Evolutionary conservation across 768 basidiomycete species (phyloP), one percentile per base, ranked within the genome.

Genomic region (Asterophora lycoperdoides): DNA sequence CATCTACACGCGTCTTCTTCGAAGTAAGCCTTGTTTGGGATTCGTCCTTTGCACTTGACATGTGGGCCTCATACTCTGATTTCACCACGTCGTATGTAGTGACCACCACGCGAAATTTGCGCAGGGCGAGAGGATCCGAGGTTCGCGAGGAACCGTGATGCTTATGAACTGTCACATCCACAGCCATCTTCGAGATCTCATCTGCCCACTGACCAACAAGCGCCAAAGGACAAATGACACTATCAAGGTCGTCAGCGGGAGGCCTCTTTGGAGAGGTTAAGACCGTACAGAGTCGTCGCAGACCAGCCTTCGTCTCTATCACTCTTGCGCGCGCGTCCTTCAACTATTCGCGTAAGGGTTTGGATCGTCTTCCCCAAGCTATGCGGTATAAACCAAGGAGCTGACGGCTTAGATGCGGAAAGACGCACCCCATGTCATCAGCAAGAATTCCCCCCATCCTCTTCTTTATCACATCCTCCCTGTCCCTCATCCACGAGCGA

Each of bases 311-410:
- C 83, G 17, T 75, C 75, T 54, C 74, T 78, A 57, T 95, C 89
- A 4, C 77, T 75, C 52, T 82, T 81, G 15, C 74, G 79, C 7
- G 88, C 79, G 4, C 80, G 76, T 0, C 90, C 88, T 47, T 93
- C 91, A 0, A 91, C 82, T 35, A 99, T 94, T 1, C 92, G 80
- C 0, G 86, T 78, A 10, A 98, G 70, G 0, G 89, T 89, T 60
- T 98, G 95, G 18, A 97, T 89, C 0, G 96, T 99, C 69, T 93
- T 92, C 1, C 89, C 89, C 1, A 90, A 74, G 51, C 86, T 89
- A 45, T 5, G 8, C 8, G 30, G 8, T 15, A 29, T 23, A 37
- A 37, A 51, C 29, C 52, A 20, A 54, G 36, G 15, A n/a, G 29
- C 19, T 39, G 5, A 8, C 15, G 17, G 13, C 8, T 29, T 32